A percentile compares a stretch with the other conserved stretches of the same genome.
These are phyloP conservation scores for Psilocybe cyanescens DNA, from an alignment of 768 basidiomycete species.

Conservation along the genomic window DNA sequence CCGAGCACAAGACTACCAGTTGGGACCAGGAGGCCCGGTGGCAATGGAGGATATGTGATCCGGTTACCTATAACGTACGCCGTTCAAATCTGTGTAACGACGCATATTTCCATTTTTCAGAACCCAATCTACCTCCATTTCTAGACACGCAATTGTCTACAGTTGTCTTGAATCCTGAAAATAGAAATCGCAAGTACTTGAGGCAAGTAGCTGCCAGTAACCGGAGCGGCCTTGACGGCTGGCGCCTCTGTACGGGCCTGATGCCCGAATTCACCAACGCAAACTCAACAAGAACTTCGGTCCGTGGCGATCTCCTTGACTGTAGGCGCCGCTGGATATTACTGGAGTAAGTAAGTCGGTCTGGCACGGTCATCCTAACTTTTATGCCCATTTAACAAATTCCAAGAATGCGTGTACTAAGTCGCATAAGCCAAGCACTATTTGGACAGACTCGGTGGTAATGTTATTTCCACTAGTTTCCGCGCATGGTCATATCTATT, in stretches of 20 bases:
- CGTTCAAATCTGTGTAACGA: not conserved
- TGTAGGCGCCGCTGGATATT: too few species aligned
- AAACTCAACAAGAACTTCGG: not conserved
- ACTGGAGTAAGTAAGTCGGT: not conserved
- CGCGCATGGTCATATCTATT: conserved; percentile 1
- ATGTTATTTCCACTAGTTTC: not conserved
- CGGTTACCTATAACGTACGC: not conserved
- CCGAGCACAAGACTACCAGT: not conserved
- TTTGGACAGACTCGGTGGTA: not conserved
- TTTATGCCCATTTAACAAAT: not conserved
- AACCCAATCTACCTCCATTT: conserved; percentile 1
- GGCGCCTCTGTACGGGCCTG: not conserved
- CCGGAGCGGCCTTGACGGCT: not conserved
- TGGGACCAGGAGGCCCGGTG: not conserved
- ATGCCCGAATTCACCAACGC: not conserved
- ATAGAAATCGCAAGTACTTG: not conserved
- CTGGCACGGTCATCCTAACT: not conserved
- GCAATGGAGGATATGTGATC: not conserved
- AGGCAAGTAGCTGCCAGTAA: not conserved
- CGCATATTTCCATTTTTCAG: not conserved
- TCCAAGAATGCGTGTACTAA: not conserved
- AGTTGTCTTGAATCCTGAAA: not conserved
- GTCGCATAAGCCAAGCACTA: not conserved
- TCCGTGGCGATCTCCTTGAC: not conserved
- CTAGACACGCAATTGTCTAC: not conserved